phyloP scores from a whole-genome alignment of 192 early-diverging fungal genomes.

The Coemansia sp. region DNA sequence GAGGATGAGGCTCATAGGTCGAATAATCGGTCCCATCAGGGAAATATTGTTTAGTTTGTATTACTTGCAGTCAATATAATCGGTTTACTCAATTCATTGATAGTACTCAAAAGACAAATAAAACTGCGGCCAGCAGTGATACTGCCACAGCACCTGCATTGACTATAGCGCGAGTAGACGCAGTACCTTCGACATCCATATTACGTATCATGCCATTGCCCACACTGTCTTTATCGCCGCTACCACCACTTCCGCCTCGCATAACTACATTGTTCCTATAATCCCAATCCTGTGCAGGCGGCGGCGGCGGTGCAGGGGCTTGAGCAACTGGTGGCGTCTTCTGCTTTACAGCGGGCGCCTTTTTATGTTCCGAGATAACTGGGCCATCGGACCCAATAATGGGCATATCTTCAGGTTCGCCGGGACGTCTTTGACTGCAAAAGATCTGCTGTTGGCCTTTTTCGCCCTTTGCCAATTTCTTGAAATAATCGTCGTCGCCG shows the following conservation, averaged over 20 bases:
- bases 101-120: not conserved
- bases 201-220: slow-evolving; percentile 10
- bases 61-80: too few relatives aligned
- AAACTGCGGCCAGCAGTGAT: not conserved
- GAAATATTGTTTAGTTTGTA: too few relatives aligned
- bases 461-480: slow-evolving; percentile 30
- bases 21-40: too few relatives aligned
- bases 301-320: not conserved
- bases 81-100: not conserved
- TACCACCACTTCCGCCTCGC: not conserved
- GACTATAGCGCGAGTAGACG: not conserved
- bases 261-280: not conserved
- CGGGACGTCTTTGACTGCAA: slow-evolving; percentile 38
- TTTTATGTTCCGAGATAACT: slow-evolving; percentile 1
- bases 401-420: slow-evolving; percentile 45
- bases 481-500: slow-evolving; percentile 39
- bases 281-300: not conserved
- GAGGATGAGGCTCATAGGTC: too few relatives aligned
- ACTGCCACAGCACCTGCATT: slow-evolving; percentile 5
- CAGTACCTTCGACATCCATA: slow-evolving; percentile 21
- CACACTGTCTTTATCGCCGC: slow-evolving; percentile 2
- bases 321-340: not conserved
- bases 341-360: not conserved
- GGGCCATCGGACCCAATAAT: slow-evolving; percentile 35
- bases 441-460: slow-evolving; percentile 43